phyloP scores from a whole-genome alignment of 345 rosid genomes.

The Melaleuca quinquenervia region DNA sequence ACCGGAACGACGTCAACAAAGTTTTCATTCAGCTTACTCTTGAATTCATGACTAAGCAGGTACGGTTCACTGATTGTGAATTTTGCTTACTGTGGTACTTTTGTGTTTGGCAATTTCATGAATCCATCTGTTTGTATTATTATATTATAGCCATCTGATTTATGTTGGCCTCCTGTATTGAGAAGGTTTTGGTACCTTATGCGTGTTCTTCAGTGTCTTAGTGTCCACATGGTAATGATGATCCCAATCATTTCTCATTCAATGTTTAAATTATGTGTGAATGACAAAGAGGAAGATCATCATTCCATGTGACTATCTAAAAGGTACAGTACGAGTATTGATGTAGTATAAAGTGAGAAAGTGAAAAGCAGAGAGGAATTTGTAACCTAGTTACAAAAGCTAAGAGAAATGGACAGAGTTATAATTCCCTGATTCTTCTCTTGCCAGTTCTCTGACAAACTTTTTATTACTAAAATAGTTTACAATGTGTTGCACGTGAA shows the following conservation, averaged over 20 bases:
- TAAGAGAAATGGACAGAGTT: background rate
- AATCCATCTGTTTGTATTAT: background rate
- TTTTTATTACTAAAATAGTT: background rate
- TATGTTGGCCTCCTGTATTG: background rate
- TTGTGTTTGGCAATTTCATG: background rate
- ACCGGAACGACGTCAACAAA: conserved; percentile 55
- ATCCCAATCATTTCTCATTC: background rate
- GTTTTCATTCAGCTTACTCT: conserved; percentile 77
- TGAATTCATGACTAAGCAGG: conserved; percentile 87
- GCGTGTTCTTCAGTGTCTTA: background rate
- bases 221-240: background rate
- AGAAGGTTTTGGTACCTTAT: background rate
- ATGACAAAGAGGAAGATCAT: background rate
- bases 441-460: background rate
- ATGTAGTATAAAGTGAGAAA: background rate
- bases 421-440: background rate
- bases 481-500: background rate
- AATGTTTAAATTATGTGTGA: background rate
- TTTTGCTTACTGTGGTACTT: background rate
- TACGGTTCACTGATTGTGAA: conserved; percentile 5
- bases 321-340: background rate
- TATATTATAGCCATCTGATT: background rate
- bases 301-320: background rate
- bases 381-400: background rate
- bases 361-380: background rate